Evolutionary conservation across 2,329 filamentous ascomycete genomes (phyloP).

Genomic region (Aspergillus carbonarius): DNA sequence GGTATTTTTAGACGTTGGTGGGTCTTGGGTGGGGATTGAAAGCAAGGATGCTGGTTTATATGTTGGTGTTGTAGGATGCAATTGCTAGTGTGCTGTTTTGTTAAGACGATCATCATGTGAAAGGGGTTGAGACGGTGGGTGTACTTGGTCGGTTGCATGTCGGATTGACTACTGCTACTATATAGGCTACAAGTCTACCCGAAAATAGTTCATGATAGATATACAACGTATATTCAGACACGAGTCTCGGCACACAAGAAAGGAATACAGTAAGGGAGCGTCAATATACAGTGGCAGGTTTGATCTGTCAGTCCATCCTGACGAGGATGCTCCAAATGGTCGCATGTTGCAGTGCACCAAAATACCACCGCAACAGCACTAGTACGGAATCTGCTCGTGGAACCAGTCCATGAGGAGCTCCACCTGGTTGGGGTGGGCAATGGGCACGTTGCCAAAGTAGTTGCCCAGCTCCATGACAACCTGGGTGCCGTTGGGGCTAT

Average conservation of each 20-base stretch:
- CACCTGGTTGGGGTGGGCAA: conserved; percentile 20
- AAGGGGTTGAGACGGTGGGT: too few relatives aligned
- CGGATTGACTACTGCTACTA: too few relatives aligned
- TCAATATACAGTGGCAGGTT: background rate
- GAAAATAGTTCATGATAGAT: background rate
- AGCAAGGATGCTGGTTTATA: too few relatives aligned
- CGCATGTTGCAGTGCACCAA: background rate
- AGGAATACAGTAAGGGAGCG: background rate
- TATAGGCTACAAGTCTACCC: background rate
- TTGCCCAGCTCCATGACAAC: conserved; percentile 25
- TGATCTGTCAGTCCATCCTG: background rate
- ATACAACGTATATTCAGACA: background rate
- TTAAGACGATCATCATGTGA: too few relatives aligned
- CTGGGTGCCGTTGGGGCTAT: conserved; percentile 21
- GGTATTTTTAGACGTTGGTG: too few relatives aligned
- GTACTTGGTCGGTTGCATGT: too few relatives aligned
- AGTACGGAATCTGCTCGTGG: conserved; percentile 16
- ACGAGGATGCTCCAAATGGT: background rate
- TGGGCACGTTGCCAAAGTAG: conserved; percentile 20
- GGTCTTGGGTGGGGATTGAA: too few relatives aligned
- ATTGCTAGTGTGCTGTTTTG: too few relatives aligned
- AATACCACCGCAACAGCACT: background rate
- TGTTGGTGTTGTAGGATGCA: too few relatives aligned
- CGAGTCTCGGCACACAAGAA: background rate
- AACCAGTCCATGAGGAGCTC: conserved; percentile 25